Conservation (phyloP, 495 filamentous ascomycete genomes). For the Hapsidospora chrysogenum region DNA sequence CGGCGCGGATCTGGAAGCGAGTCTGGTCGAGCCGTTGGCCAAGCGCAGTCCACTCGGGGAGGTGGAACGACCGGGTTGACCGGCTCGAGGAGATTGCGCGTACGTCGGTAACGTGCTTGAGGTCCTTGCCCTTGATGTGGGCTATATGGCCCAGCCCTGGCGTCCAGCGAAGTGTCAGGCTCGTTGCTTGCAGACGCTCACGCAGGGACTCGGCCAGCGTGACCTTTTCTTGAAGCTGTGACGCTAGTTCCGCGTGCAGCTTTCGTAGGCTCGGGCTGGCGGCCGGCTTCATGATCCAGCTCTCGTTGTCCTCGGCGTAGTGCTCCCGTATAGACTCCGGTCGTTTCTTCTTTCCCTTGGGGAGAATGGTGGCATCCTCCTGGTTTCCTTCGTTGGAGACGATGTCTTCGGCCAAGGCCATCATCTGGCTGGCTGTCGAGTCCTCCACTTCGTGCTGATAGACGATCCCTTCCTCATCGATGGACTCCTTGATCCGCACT, state of each 20-base stretch:
- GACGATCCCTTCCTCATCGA: slow-evolving; percentile 84
- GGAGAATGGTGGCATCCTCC: slow-evolving; percentile 19
- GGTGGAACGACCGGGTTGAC: slow-evolving; percentile 68
- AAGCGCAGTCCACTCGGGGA: slow-evolving; percentile 67
- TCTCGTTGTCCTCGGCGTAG: slow-evolving; percentile 39
- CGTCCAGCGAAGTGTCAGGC: slow-evolving; percentile 66
- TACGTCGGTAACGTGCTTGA: slow-evolving; percentile 25
- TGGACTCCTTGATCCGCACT: slow-evolving; percentile 50
- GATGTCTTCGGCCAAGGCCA: slow-evolving; percentile 50
- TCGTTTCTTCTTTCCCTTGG: slow-evolving; percentile 27
- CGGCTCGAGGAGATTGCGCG: slow-evolving; percentile 61
- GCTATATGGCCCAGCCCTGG: slow-evolving; percentile 74
- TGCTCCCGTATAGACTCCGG: slow-evolving; percentile 23
- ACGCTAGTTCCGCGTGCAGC: slow-evolving; percentile 49
- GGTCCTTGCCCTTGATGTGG: slow-evolving; percentile 75
- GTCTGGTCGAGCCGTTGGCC: slow-evolving; percentile 57
- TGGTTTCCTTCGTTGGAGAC: slow-evolving; percentile 39
- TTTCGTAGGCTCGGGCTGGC: slow-evolving; percentile 47
- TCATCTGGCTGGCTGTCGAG: slow-evolving; percentile 47
- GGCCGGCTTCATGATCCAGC: slow-evolving; percentile 73
- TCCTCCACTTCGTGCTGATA: slow-evolving; percentile 64
- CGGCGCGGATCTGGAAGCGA: slow-evolving; percentile 56
- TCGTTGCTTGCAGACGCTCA: slow-evolving; percentile 26
- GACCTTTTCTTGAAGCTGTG: slow-evolving; percentile 38
- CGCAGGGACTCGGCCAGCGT: slow-evolving; percentile 43